A percentile compares a stretch with the other conserved stretches of the same genome.
These are phyloP conservation scores for Myxozyma monticola DNA, from an alignment of 805 yeast species.

Conservation along the genomic window DNA sequence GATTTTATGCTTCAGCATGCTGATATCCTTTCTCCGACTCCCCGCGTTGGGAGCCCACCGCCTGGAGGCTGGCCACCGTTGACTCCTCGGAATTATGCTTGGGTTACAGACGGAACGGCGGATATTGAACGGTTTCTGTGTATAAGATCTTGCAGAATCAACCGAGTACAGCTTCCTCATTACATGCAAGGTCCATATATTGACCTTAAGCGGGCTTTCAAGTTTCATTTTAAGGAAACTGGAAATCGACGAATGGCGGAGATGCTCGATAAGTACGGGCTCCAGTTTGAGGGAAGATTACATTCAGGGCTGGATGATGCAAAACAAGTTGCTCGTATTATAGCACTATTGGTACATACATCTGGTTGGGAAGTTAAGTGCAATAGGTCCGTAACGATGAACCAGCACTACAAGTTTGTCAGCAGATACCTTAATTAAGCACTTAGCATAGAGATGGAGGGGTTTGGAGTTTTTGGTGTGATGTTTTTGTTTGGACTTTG, in stretches of 20 bases:
- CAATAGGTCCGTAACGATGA: neutral
- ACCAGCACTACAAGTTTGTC: neutral
- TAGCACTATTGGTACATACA: neutral
- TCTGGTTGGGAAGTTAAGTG: neutral
- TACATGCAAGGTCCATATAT: conserved; percentile 25
- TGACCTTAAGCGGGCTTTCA: conserved; percentile 18
- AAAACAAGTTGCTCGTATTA: conserved; percentile 10
- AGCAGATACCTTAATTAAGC: no score
- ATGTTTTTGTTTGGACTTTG: no score
- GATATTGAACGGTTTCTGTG: conserved; percentile 29
- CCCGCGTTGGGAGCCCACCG: conserved; percentile 3
- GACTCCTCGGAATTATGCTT: conserved; percentile 10
- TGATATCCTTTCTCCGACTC: conserved; percentile 8
- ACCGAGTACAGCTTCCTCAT: conserved; percentile 14
- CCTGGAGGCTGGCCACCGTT: conserved; percentile 7
- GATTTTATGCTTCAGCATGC: conserved; percentile 19
- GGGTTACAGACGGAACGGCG: conserved; percentile 28
- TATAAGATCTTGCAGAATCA: conserved; percentile 20
- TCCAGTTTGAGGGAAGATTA: conserved; percentile 9
- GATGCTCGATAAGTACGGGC: conserved; percentile 19
- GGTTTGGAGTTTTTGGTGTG: no score
- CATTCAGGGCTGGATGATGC: conserved; percentile 17
- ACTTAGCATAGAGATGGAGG: no score
- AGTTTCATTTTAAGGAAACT: conserved; percentile 2
- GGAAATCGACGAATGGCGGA: conserved; percentile 6